Evolutionary conservation across 768 basidiomycete species (phyloP), one percentile per base, ranked within the genome.

Genomic region (Lactifluus subvellereus): DNA sequence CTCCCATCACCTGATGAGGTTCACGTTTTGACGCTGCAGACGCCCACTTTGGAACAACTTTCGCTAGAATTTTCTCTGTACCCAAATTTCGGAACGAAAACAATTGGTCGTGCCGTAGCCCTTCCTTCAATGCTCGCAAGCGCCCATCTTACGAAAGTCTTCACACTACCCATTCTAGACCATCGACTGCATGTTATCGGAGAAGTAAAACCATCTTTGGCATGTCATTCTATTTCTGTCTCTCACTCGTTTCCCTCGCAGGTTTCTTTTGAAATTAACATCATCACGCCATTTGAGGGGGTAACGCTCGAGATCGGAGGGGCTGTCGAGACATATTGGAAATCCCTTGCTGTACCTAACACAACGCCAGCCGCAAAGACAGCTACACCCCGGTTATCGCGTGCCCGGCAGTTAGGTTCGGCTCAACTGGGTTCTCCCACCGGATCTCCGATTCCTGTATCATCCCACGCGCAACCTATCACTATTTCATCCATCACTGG

Each of bases 311-410:
- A 95, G 75, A 89, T 98, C 59, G 95, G 94, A 27, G 96, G 97
- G 30, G 86, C 91, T 56, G 83, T 98, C 33, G 95, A 98, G 76
- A 99, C 96, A 0, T 99, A 99, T 73, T 99, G 97, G 97, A 98
- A 98, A 76, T 95, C 94, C 2, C 84, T 87, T 20, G 78, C 82
- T 3, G 77, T 77, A 20, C 78, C 83, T 14, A 72, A 69, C 16
- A 72, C 75, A 16, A 74, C 68, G 40, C 59, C 70, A 33, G 58
- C 71, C 14, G 57, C 57, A 52, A 70, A 64, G 56, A 59, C 67
- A 14, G 38, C 65, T 42, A 60, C 69, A 18, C 67, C 71, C 22
- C 68, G 72, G 22, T 63, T 69, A 16, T 61, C 70, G 45, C 73
- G 69, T 40, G 59, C 68, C 40, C 70, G 73, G 50, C 58, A 70